Base-by-base conservation (phyloP, 345 rosid species). In the Camelina hispida region DNA sequence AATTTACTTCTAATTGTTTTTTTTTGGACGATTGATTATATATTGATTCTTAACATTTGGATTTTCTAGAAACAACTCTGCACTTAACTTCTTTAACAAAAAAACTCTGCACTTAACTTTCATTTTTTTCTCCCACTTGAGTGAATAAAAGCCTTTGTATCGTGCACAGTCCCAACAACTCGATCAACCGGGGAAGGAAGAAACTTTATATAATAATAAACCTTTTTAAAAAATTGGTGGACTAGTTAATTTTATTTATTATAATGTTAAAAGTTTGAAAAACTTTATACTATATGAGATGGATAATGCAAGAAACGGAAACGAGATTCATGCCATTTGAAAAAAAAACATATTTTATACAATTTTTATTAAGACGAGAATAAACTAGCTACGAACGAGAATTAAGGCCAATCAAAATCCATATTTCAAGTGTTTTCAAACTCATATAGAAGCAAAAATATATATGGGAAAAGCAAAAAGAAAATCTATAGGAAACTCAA, bases 11-110 rank as follows among this genome's bases (percentile, higher is more conserved):
- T 13, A 55, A 7, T 2, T 25, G 28, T 54, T 54, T 3, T 3
- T n/a, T 20, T 55, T 55, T 4, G 18, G 18, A 28, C 5, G 18
- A 15, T 15, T 2, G 18, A 14, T 55, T 55, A 6, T 3, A 14
- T 28, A 58, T 59, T 32, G 35, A 32, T 32, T 58, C 1, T 3
- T 63, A 63, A 52, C 42, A 38, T 51, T 72, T 44, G 37, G 28
- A 63, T 63, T 63, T 63, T 63, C 64, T 73, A 73, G 77, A 73
- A 73, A 54, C 77, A 73, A 73, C 47, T 73, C 11, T 42, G 55
- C 64, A 63, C n/a, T n/a, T n/a, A n/a, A n/a, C n/a, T n/a, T n/a
- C n/a, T n/a, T n/a, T n/a, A n/a, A n/a, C n/a, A n/a, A n/a, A n/a
- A n/a, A n/a, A n/a, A n/a, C n/a, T n/a, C n/a, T n/a, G n/a, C n/a